Conservation (phyloP, 2,329 filamentous ascomycete genomes). For the Fragosphaeria purpurea region DNA sequence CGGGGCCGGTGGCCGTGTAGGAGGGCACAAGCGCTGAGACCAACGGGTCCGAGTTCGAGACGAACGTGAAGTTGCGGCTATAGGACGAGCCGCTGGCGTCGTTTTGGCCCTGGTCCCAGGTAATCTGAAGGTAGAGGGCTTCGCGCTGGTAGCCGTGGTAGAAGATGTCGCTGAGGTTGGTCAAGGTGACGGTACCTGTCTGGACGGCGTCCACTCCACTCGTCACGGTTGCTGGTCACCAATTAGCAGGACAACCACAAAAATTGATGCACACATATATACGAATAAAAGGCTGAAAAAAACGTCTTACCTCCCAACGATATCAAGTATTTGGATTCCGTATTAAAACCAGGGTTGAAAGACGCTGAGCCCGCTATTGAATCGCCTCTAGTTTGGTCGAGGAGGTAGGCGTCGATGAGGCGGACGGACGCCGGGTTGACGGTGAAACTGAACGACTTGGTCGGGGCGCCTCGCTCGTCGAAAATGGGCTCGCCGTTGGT, state of each 20-base stretch:
- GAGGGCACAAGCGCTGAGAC: neutral
- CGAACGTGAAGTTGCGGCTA: slow-evolving; percentile 5
- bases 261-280: neutral
- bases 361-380: too few species aligned
- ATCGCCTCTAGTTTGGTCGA: neutral
- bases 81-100: neutral
- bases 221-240: too few species aligned
- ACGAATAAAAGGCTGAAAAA: neutral
- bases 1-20: neutral
- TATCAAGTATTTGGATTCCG: too few species aligned
- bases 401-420: neutral
- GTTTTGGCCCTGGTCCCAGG: neutral
- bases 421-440: neutral
- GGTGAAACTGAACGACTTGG: neutral
- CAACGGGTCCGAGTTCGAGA: neutral
- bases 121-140: neutral
- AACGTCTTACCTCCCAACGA: too few species aligned
- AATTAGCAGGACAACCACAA: too few species aligned
- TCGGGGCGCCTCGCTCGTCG: too few species aligned
- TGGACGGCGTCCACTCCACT: too few species aligned
- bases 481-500: too few species aligned
- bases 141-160: neutral
- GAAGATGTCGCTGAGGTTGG: neutral
- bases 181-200: neutral
- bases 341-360: too few species aligned